phyloP scores from a whole-genome alignment of 1,284 basidiomycete genomes.

The Amylostereum areolatum region DNA sequence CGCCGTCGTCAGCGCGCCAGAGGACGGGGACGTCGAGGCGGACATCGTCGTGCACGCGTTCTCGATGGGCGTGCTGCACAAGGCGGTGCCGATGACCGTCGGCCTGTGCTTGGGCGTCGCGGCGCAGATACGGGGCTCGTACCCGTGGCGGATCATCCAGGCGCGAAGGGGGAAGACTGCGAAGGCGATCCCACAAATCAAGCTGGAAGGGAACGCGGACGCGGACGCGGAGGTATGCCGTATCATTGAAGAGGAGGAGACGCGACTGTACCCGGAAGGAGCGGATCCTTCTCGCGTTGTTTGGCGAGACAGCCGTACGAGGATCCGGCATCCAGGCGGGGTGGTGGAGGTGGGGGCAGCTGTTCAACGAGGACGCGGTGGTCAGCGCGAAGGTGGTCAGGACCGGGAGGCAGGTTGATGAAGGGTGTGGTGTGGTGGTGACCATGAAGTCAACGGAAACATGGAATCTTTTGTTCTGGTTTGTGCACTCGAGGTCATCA shows the following conservation, averaged over 20 bases:
- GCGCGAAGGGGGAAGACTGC: constrained; percentile 5
- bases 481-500: too few species aligned
- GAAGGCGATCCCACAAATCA: background rate
- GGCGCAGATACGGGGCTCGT: constrained; percentile 41
- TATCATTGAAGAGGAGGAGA: constrained; percentile 12
- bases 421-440: constrained; percentile 64
- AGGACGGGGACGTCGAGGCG: constrained; percentile 18
- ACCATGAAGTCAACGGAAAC: constrained; percentile 5
- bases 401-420: constrained; percentile 66
- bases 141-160: constrained; percentile 43
- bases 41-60: constrained; percentile 59
- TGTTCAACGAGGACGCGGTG: constrained; percentile 35
- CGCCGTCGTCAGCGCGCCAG: constrained; percentile 44
- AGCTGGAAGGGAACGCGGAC: constrained; percentile 17
- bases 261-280: too few species aligned
- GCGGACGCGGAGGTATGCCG: constrained; percentile 1
- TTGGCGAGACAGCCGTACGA: constrained; percentile 3
- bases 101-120: constrained; percentile 69
- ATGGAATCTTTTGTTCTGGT: too few species aligned
- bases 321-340: constrained; percentile 61
- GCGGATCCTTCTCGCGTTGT: too few species aligned
- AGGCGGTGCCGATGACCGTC: constrained; percentile 71
- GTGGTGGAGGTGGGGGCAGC: constrained; percentile 60
- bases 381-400: constrained; percentile 60
- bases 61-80: constrained; percentile 70